phyloP scores from a whole-genome alignment of 345 rosid genomes.

The Melaleuca quinquenervia region DNA sequence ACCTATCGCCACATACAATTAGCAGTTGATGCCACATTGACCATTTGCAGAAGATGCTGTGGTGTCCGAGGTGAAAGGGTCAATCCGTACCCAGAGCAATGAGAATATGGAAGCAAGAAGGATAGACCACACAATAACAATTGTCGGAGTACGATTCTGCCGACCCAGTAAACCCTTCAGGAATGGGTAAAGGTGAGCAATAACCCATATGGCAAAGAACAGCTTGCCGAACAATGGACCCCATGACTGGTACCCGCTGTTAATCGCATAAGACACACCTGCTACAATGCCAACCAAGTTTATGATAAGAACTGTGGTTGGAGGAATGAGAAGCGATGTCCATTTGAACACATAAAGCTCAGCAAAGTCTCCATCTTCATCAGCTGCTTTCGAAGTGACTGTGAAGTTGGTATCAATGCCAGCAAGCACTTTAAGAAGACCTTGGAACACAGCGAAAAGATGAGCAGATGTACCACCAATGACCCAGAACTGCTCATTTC shows the following conservation, averaged over 20 bases:
- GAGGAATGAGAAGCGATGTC: constrained; percentile 98
- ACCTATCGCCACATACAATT: background rate
- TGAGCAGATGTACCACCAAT: constrained; percentile 99
- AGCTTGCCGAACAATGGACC: constrained; percentile 96
- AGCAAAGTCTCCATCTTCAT: constrained; percentile 89
- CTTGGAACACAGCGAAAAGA: constrained; percentile 97
- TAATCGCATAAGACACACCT: constrained; percentile 88
- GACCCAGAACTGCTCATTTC: constrained; percentile 99
- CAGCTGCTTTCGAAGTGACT: constrained; percentile 90
- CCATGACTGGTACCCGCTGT: constrained; percentile 99
- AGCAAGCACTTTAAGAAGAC: constrained; percentile 89
- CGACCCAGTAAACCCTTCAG: constrained; percentile 94
- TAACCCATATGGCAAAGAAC: constrained; percentile 95
- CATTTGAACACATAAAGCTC: constrained; percentile 97
- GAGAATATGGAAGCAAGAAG: constrained; percentile 98
- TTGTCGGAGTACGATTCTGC: constrained; percentile 94
- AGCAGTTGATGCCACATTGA: constrained; percentile 70
- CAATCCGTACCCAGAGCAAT: constrained; percentile 95
- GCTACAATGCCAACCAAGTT: constrained; percentile 97
- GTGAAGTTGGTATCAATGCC: constrained; percentile 98
- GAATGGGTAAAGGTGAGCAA: constrained; percentile 97
- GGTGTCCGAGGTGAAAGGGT: constrained; percentile 58
- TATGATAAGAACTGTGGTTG: constrained; percentile 81
- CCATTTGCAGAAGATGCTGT: constrained; percentile 39
- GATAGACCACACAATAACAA: constrained; percentile 96